These are phyloP conservation scores for Candida succiphila DNA, from an alignment of 805 yeast species.

Conservation along the genomic window DNA sequence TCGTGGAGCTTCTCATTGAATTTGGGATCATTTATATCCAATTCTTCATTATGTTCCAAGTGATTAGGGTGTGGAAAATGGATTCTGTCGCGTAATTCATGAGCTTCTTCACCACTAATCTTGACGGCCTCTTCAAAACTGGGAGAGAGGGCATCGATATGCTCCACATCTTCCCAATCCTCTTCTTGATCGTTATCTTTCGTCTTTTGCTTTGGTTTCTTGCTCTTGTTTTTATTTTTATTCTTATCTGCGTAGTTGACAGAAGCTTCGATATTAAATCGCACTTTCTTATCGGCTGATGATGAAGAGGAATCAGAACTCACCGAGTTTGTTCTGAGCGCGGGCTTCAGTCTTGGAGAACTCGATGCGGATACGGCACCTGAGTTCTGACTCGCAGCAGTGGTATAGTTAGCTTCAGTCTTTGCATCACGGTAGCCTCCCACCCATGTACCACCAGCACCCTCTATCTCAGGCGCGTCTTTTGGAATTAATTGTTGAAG, in stretches of 20 bases:
- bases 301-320: slow-evolving; percentile 1
- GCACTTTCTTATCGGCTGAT: slow-evolving; percentile 17
- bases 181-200: slow-evolving; percentile 11
- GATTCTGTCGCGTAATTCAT: slow-evolving; percentile 29
- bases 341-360: slow-evolving; percentile 10
- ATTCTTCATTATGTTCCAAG: slow-evolving; percentile 16
- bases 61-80: slow-evolving; percentile 56
- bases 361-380: slow-evolving; percentile 1
- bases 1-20: slow-evolving; percentile 73
- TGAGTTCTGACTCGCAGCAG: neutral
- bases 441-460: slow-evolving; percentile 25
- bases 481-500: slow-evolving; percentile 19
- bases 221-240: neutral
- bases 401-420: neutral
- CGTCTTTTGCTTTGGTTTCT: neutral
- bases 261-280: slow-evolving; percentile 21
- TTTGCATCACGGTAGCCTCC: too few relatives aligned
- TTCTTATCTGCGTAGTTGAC: slow-evolving; percentile 17
- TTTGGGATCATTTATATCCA: slow-evolving; percentile 65
- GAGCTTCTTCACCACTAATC: slow-evolving; percentile 26
- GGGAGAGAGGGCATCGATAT: slow-evolving; percentile 43
- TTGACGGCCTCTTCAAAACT: slow-evolving; percentile 30
- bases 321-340: slow-evolving; percentile 9
- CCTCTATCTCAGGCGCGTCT: slow-evolving; percentile 25
- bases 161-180: slow-evolving; percentile 42